phyloP scores from a whole-genome alignment of 129 eudicot species.

The Flaveria ramosissima region DNA sequence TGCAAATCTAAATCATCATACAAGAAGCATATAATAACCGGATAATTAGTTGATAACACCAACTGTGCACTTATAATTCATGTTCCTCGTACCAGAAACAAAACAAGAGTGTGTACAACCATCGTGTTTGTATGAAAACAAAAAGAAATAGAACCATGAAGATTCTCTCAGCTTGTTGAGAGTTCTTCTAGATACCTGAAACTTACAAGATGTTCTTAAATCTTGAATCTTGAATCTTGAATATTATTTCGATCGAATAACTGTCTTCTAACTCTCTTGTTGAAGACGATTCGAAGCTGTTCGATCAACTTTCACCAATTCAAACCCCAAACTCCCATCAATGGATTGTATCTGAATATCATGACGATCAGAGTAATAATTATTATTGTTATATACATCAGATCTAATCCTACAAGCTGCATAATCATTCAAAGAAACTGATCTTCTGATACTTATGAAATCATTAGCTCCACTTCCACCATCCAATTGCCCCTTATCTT shows the following conservation, averaged over 20 bases:
- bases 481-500: slow-evolving; percentile 20
- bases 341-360: slow-evolving; percentile 24
- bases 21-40: slow-evolving; percentile 15
- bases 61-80: slow-evolving; percentile 32
- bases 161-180: slow-evolving; percentile 44
- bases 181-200: slow-evolving; percentile 18
- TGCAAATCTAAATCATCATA: neutral
- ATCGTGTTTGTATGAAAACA: slow-evolving; percentile 11
- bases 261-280: neutral
- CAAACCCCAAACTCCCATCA: slow-evolving; percentile 34
- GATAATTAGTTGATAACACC: slow-evolving; percentile 31
- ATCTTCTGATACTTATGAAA: slow-evolving; percentile 44
- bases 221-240: no score
- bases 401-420: slow-evolving; percentile 38
- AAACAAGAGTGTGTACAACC: slow-evolving; percentile 36
- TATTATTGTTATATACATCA: slow-evolving; percentile 28
- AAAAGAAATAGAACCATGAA: neutral
- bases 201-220: neutral
- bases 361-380: slow-evolving; percentile 45
- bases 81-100: slow-evolving; percentile 25
- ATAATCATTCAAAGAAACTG: slow-evolving; percentile 54
- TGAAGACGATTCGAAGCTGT: neutral
- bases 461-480: slow-evolving; percentile 38
- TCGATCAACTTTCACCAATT: slow-evolving; percentile 26
- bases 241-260: slow-evolving; percentile 14